Conservation (phyloP, 2,329 filamentous ascomycete species). For the Penicillium digitatum region DNA sequence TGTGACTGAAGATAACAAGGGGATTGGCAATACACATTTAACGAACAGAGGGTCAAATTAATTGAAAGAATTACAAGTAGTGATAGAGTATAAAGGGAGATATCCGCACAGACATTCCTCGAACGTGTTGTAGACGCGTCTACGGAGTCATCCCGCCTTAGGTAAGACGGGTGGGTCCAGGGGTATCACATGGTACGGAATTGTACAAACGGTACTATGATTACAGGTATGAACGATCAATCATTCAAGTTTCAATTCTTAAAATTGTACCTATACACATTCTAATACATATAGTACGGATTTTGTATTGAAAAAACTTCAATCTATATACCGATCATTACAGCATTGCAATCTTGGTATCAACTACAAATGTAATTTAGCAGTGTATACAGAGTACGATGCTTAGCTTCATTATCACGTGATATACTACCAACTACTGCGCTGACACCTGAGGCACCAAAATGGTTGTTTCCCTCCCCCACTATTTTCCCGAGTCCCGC, state of each 20-base stretch:
- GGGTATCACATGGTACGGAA: not conserved
- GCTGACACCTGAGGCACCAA: conserved; percentile 13
- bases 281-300: too few species aligned
- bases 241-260: too few species aligned
- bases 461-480: conserved; percentile 1
- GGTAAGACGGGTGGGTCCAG: not conserved
- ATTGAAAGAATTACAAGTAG: conserved; percentile 1
- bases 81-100: conserved; percentile 1
- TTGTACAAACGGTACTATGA: too few species aligned
- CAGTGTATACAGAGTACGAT: too few species aligned
- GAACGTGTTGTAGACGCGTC: conserved; percentile 3
- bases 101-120: not conserved
- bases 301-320: too few species aligned
- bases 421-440: not conserved
- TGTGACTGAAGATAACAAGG: not conserved
- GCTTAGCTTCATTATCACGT: not conserved
- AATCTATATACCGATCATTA: too few species aligned
- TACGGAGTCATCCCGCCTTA: conserved; percentile 1
- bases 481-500: conserved; percentile 22
- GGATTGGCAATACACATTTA: not conserved
- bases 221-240: not conserved
- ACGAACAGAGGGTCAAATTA: not conserved
- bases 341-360: too few species aligned
- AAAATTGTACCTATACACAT: too few species aligned
- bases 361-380: too few species aligned